phyloP scores from a whole-genome alignment of 225 moss, liverwort and hornwort species.

The Marchantia paleacea region DNA sequence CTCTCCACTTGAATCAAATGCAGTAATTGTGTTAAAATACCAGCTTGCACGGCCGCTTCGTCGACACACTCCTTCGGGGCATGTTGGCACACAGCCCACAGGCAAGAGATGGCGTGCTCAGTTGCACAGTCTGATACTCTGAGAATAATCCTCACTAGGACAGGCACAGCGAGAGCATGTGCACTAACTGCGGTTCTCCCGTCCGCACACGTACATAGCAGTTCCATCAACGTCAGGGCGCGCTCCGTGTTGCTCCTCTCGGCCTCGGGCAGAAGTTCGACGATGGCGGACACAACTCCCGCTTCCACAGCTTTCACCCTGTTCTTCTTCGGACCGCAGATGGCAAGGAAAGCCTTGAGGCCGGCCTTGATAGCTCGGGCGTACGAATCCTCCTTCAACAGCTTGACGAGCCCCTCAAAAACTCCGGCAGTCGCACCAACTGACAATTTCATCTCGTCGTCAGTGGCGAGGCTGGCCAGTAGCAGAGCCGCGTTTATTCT shows the following conservation, averaged over 20 bases:
- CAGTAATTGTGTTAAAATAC: slow-evolving; percentile 64
- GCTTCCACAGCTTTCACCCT: slow-evolving; percentile 65
- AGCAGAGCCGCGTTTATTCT: slow-evolving; percentile 63
- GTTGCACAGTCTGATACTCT: slow-evolving; percentile 68
- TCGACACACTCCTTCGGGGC: slow-evolving; percentile 54
- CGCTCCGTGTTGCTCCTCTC: slow-evolving; percentile 72
- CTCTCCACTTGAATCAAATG: slow-evolving; percentile 73
- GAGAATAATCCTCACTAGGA: slow-evolving; percentile 62
- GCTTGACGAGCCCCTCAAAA: slow-evolving; percentile 50
- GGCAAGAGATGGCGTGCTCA: slow-evolving; percentile 66
- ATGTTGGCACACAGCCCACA: slow-evolving; percentile 80
- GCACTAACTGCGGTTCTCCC: slow-evolving; percentile 63
- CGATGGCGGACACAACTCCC: slow-evolving; percentile 57
- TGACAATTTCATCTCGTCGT: slow-evolving; percentile 49
- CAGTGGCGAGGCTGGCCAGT: slow-evolving; percentile 43
- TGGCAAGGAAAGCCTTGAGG: slow-evolving; percentile 59
- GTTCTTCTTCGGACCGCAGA: slow-evolving; percentile 59
- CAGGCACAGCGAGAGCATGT: slow-evolving; percentile 77
- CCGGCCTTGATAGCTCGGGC: slow-evolving; percentile 63
- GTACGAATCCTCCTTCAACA: slow-evolving; percentile 74
- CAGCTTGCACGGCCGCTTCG: slow-evolving; percentile 69
- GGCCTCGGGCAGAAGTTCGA: slow-evolving; percentile 72
- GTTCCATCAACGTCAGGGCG: slow-evolving; percentile 61
- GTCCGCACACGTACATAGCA: slow-evolving; percentile 51
- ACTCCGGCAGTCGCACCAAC: slow-evolving; percentile 48